Evolutionary conservation across 1,284 basidiomycete genomes (phyloP).

Genomic region (Rhodotorula sp.): DNA sequence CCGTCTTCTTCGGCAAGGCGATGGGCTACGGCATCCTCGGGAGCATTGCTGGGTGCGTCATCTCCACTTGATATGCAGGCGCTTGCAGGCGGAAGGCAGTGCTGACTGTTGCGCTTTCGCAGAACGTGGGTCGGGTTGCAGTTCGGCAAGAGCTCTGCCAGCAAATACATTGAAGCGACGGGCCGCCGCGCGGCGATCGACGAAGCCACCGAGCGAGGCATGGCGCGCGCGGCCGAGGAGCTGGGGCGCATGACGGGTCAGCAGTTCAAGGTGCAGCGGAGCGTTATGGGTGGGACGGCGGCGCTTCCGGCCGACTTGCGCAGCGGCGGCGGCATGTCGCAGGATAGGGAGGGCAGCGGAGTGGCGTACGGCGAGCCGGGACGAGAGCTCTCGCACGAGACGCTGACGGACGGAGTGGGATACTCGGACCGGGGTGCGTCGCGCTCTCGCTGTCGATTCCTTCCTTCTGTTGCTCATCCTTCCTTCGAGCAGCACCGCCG

Average conservation of each 20-base stretch:
- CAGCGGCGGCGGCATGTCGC: neutral
- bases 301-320: neutral
- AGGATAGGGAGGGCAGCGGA: neutral
- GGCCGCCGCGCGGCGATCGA: conserved; percentile 25
- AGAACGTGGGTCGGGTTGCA: conserved; percentile 21
- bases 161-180: conserved; percentile 16
- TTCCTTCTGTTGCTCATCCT: neutral
- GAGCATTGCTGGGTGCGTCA: conserved; percentile 19
- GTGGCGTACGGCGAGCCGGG: conserved; percentile 23
- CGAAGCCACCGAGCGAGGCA: conserved; percentile 4
- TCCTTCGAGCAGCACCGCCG: conserved; percentile 18
- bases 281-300: neutral
- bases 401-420: conserved; percentile 12
- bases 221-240: conserved; percentile 11
- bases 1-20: conserved; percentile 23
- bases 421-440: conserved; percentile 30
- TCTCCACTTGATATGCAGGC: too few relatives aligned
- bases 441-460: neutral
- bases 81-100: neutral
- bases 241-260: conserved; percentile 12
- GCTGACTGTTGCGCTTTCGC: neutral
- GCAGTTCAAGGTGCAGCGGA: neutral
- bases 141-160: conserved; percentile 11
- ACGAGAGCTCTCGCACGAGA: conserved; percentile 11
- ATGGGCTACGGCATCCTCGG: conserved; percentile 29